phyloP scores from a whole-genome alignment of 2,329 filamentous ascomycete genomes.

The Alternaria brassicae region DNA sequence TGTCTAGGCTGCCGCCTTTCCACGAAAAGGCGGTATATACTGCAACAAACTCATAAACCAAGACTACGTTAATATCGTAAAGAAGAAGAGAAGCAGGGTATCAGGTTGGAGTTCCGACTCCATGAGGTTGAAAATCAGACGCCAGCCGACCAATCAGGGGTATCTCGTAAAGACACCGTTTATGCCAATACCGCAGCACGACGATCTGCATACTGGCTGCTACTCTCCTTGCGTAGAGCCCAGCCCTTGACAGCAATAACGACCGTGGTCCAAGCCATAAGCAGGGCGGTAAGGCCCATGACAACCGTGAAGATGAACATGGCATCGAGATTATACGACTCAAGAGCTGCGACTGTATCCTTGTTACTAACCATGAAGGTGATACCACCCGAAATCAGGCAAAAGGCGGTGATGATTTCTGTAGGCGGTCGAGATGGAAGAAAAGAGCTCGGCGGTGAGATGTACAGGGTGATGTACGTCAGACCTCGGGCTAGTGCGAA shows the following conservation, averaged over 20 bases:
- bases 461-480: constrained; percentile 81
- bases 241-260: constrained; percentile 86
- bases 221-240: constrained; percentile 61
- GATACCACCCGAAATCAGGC: constrained; percentile 83
- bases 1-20: constrained; percentile 30
- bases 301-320: constrained; percentile 94
- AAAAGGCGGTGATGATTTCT: constrained; percentile 87
- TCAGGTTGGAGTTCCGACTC: background rate
- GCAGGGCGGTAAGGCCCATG: constrained; percentile 79
- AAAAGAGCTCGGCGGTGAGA: constrained; percentile 80
- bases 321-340: constrained; percentile 77
- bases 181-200: constrained; percentile 40
- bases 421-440: constrained; percentile 86
- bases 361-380: constrained; percentile 90
- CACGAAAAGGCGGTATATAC: constrained; percentile 43
- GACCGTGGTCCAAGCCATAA: constrained; percentile 85
- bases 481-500: constrained; percentile 78
- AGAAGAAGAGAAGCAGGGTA: constrained; percentile 19
- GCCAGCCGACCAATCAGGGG: background rate
- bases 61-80: constrained; percentile 21
- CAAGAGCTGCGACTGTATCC: constrained; percentile 79
- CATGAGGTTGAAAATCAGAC: background rate
- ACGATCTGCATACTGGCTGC: constrained; percentile 31
- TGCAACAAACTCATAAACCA: constrained; percentile 22
- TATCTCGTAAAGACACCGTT: background rate